Base-by-base conservation (phyloP, 352 stramenopile genomes). In the Phytophthora capsici region DNA sequence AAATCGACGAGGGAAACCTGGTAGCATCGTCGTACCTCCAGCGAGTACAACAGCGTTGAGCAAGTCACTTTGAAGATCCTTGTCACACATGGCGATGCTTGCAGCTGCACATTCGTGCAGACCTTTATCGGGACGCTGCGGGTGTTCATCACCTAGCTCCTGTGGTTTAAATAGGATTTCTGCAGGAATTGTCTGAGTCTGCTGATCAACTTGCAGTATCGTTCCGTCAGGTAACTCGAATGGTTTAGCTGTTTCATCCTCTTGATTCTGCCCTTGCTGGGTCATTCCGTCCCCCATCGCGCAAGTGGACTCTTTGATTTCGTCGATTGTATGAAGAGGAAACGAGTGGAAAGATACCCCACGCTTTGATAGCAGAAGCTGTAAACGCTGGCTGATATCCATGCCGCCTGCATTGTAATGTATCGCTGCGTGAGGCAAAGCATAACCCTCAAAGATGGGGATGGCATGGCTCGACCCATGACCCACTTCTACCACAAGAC, bases 91-190 rank as follows among this genome's bases (percentile, higher is more conserved):
- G 40, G 57, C 66, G 46, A 98, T 96, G 51, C 89, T 81, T n/a
- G 92, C 77, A 14, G 73, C 76, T 3, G 77, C 82, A 34, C 81
- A 75, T 81, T 88, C 97, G 86, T 90, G 98, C 68, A 90, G 88
- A 69, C 79, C 78, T 54, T 88, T 90, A 1, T 61, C 73, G 0
- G 78, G 74, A 4, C 75, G 71, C 28, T 71, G 47, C 4, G 91
- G 86, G 63, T 98, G 97, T 71, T 99, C 98, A 51, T 98, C 94
- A 44, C 98, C 90, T 20, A 97, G 78, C 40, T 98, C 75, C 10
- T 86, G 81, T 1, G 91, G 88, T 20, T 89, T 78, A 66, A 96
- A 97, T 28, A 98, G 71, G 20, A 94, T 70, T 57, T 97, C 90
- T 13, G 85, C 85, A 1, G 85, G 84, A 8, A 69, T 66, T 19